A percentile compares a stretch with the other conserved stretches of the same genome.
Conservation (phyloP, 257 asterid species). For the Solanum sejunctum region DNA sequence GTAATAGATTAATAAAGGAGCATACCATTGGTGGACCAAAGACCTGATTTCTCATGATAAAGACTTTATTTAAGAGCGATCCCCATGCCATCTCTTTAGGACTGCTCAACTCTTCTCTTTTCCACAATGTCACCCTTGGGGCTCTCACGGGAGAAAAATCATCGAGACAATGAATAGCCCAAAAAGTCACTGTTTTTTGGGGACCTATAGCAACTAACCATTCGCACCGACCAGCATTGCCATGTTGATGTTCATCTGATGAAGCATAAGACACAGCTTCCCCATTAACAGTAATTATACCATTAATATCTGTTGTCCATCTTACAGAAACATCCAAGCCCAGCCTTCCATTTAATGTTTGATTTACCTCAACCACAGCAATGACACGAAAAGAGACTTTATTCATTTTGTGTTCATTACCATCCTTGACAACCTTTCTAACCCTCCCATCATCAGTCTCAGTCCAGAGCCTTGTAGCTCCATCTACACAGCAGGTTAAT, state of each 20-base stretch:
- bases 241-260: conserved; percentile 37
- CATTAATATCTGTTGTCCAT: conserved; percentile 74
- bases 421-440: conserved; percentile 55
- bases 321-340: conserved; percentile 56
- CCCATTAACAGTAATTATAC: conserved; percentile 25
- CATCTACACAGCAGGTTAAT: conserved; percentile 82
- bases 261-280: conserved; percentile 36
- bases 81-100: conserved; percentile 33
- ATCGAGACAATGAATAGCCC: conserved; percentile 95
- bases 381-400: conserved; percentile 51
- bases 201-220: conserved; percentile 92
- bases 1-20: conserved; percentile 52
- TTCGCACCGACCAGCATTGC: conserved; percentile 66
- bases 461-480: conserved; percentile 90
- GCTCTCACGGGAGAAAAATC: conserved; percentile 80
- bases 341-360: conserved; percentile 46
- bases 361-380: conserved; percentile 76
- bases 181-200: conserved; percentile 36
- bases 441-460: conserved; percentile 75
- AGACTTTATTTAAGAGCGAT: conserved; percentile 35
- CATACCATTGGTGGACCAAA: conserved; percentile 64
- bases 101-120: conserved; percentile 38
- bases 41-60: conserved; percentile 54
- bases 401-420: conserved; percentile 36
- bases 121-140: conserved; percentile 87